A percentile compares a stretch with the other conserved stretches of the same genome.
phyloP scores from a whole-genome alignment of 2,329 filamentous ascomycete species.

The Thielaviopsis euricoi region DNA sequence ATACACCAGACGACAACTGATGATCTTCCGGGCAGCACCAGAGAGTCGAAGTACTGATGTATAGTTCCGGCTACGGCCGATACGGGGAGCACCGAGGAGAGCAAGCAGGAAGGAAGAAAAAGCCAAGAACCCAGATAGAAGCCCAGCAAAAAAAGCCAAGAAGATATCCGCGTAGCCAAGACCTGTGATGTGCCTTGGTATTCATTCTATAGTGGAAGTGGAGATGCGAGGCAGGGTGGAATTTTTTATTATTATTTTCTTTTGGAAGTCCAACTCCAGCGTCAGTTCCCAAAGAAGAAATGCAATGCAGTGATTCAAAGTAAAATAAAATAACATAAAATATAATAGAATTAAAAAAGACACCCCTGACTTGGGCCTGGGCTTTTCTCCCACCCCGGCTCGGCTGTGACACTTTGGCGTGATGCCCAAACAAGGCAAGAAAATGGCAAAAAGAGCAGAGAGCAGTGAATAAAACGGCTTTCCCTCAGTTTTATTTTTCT shows the following conservation, averaged over 20 bases:
- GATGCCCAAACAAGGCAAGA: background rate
- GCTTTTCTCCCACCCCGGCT: background rate
- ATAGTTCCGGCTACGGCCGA: no score
- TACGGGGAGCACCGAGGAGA: no score
- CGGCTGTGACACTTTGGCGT: background rate
- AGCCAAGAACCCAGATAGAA: background rate
- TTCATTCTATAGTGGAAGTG: background rate
- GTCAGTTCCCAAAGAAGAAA: background rate
- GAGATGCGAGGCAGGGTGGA: no score
- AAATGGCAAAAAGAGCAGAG: background rate
- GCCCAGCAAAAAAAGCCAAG: background rate
- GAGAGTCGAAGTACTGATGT: no score
- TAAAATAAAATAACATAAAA: background rate
- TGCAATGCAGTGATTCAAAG: background rate
- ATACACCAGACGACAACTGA: no score
- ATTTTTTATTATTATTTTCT: background rate
- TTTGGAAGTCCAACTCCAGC: background rate
- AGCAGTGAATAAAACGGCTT: no score
- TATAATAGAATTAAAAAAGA: background rate
- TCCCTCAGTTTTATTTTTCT: no score
- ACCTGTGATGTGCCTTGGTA: background rate
- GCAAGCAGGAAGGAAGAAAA: background rate
- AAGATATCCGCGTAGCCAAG: background rate
- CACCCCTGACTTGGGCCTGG: background rate
- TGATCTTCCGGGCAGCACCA: no score